Base-by-base conservation (phyloP, 1,139 yeast genomes). In the Zygosaccharomyces pseudobailii region DNA sequence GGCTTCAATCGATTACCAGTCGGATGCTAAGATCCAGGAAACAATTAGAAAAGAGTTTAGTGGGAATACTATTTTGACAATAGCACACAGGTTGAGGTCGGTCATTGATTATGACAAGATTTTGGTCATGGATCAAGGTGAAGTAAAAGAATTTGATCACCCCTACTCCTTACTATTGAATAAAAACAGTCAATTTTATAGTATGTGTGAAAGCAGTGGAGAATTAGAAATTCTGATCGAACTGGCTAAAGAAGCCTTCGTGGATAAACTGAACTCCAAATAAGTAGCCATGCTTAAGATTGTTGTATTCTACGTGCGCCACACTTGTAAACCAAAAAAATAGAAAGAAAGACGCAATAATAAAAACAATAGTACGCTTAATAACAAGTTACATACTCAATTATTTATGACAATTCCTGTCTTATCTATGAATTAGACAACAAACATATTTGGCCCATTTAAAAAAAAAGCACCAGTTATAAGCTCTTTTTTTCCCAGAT, bases 61-160 rank as follows among this genome's bases (percentile, higher is more conserved):
- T 2, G 66, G 72, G 34, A 85, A 95, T 45, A 90, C 97, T 0
- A 87, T 92, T 58, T 75, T 92, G 60, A 92, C 97, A 4, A 90
- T 92, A 71, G 98, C 98, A 6, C 98, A 92, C 67, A 81, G 98
- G 71, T 75, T 92, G 61, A 80, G 95, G 66, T 87, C 97, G 0
- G 92, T 92, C 59, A 86, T 87, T 53, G 97, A 92, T 68, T 92
- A 92, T 63, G 98, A 92, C 65, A 86, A 82, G 71, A 90, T 92
- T 55, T 74, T 92, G 61, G 96, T 92, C n/a, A 80, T 92, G 83
- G 97, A 89, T 68, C 89, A 88, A 4, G 98, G 97, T 58, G 78
- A 78, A 61, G 92, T 88, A n/a, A 84, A 82, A 40, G 97, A 92
- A 64, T 90, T 81, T 62, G 97, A 87, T 49, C 83, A 84, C 57